These are phyloP conservation scores for Cyanidiococcus yangmingshanensis DNA, from an alignment of 23 red algal species.

Conservation along the genomic window DNA sequence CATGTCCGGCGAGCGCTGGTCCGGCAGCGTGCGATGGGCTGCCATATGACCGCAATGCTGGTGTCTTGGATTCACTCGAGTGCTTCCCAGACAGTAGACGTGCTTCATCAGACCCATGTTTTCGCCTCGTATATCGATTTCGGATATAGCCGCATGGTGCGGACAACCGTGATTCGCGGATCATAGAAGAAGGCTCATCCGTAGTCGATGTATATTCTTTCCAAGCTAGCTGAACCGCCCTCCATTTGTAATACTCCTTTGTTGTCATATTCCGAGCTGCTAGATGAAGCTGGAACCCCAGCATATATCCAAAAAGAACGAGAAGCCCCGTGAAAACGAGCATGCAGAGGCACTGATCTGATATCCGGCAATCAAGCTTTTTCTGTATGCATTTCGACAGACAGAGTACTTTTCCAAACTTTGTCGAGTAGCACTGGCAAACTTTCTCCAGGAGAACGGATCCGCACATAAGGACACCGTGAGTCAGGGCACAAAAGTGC, in stretches of 20 bases:
- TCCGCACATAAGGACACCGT: slow-evolving; percentile 24
- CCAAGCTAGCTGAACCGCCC: not conserved
- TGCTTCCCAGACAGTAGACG: no score
- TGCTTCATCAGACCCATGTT: no score
- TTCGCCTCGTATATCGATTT: no score
- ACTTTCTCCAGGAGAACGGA: not conserved
- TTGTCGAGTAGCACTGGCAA: not conserved
- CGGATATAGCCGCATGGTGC: no score
- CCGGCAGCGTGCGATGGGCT: no score
- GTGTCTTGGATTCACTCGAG: no score
- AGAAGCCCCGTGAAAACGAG: not conserved
- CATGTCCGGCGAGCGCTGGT: no score
- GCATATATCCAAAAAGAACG: not conserved
- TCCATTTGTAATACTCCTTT: slow-evolving; percentile 17
- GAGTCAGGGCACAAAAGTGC: slow-evolving; percentile 37
- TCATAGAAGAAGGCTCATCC: no score
- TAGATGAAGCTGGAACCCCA: slow-evolving; percentile 2
- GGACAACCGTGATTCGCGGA: slow-evolving; percentile 9
- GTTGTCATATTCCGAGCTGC: not conserved
- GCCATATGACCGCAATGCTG: no score
- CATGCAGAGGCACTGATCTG: not conserved
- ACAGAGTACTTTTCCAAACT: not conserved
- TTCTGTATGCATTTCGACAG: not conserved
- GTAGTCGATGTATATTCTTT: not conserved
- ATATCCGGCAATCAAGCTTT: not conserved